These are phyloP conservation scores for Plasmodium cynomolgi DNA, from an alignment of 169 alveolate species.

Conservation along the genomic window DNA sequence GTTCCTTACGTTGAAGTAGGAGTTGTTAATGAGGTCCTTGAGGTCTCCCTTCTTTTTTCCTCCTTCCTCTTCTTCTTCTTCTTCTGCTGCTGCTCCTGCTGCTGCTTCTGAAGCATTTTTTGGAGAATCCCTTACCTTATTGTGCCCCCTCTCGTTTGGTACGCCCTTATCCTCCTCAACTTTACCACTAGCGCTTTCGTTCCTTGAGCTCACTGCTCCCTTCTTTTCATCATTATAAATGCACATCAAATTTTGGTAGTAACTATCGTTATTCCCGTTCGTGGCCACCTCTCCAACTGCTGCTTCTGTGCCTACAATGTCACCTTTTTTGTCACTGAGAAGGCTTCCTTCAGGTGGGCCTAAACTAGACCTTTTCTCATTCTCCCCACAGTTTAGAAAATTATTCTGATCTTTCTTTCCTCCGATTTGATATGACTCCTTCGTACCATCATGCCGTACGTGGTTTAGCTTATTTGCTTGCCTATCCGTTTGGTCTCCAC, in stretches of 20 bases:
- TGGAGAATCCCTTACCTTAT: background rate
- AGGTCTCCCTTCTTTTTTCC: background rate
- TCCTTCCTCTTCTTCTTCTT: no score
- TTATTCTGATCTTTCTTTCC: background rate
- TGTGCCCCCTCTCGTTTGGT: background rate
- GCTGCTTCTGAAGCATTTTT: no score
- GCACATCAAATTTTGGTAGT: background rate
- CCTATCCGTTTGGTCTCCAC: background rate
- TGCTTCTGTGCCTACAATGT: background rate
- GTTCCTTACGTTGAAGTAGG: slow-evolving; percentile 24
- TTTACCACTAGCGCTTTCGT: background rate
- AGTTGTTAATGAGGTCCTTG: slow-evolving; percentile 39
- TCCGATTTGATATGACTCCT: background rate
- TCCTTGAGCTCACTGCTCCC: background rate
- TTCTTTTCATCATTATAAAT: background rate
- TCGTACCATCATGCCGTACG: background rate
- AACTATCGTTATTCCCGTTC: background rate
- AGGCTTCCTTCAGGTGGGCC: background rate
- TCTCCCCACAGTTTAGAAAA: background rate
- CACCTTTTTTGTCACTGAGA: background rate
- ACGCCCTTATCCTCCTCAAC: background rate
- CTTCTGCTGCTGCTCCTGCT: no score
- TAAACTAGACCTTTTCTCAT: background rate
- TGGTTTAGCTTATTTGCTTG: background rate
- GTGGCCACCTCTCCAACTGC: background rate